These are phyloP conservation scores for Chytriomyces confervae DNA, from an alignment of 192 early-diverging fungal species.

Conservation along the genomic window DNA sequence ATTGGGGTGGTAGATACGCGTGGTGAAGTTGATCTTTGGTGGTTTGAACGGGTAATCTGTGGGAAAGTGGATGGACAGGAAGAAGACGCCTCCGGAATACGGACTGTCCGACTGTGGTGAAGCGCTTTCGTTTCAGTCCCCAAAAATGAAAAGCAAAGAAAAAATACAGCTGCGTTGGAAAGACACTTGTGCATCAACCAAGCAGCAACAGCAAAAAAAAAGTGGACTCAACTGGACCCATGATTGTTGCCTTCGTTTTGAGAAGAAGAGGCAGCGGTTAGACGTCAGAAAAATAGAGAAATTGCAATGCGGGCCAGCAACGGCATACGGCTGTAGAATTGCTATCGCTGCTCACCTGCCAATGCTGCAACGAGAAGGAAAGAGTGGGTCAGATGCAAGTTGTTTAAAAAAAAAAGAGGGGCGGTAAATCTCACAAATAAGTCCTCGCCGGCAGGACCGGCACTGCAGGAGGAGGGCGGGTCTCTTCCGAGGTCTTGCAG, in stretches of 20 bases:
- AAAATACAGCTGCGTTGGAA: background rate
- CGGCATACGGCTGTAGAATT: no score
- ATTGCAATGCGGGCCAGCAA: background rate
- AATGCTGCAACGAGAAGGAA: conserved; percentile 28
- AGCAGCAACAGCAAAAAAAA: background rate
- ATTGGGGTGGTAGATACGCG: conserved; percentile 98
- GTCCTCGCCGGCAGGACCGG: conserved; percentile 92
- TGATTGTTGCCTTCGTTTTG: conserved; percentile 83
- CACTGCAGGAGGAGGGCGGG: conserved; percentile 97
- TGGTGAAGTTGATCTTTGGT: conserved; percentile 87
- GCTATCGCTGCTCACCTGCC: conserved; percentile 31
- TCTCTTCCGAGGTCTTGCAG: conserved; percentile 94
- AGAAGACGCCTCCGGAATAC: conserved; percentile 94
- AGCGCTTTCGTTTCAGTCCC: background rate
- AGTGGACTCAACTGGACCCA: conserved; percentile 83
- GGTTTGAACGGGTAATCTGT: conserved; percentile 56
- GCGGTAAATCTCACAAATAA: conserved; percentile 51
- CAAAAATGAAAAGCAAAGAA: no score
- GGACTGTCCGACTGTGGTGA: conserved; percentile 81
- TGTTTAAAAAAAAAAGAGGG: conserved; percentile 4
- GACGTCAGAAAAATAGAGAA: background rate
- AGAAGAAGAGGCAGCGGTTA: background rate
- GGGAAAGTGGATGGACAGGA: conserved; percentile 97
- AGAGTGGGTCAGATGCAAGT: background rate
- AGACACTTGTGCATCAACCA: background rate